Evolutionary conservation across 129 eudicot species (phyloP).

Genomic region (Flaveria sonorensis): DNA sequence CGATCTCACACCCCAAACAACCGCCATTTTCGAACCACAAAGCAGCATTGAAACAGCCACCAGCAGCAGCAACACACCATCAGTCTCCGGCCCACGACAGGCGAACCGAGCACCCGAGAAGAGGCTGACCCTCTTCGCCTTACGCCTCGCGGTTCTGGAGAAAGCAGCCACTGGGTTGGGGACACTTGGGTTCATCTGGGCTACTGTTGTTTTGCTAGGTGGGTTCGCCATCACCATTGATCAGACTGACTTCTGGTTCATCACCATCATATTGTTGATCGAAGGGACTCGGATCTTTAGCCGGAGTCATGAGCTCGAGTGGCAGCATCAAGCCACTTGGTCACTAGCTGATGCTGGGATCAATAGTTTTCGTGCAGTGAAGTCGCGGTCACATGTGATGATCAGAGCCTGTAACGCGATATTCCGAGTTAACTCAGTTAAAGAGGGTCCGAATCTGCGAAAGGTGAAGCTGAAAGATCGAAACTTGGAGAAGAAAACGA

Average conservation of each 20-base stretch:
- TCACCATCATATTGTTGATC: constrained; percentile 66
- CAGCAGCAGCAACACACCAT: constrained; percentile 44
- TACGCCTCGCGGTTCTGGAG: constrained; percentile 80
- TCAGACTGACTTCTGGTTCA: constrained; percentile 79
- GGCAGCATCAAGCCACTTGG: constrained; percentile 99
- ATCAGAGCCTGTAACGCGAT: constrained; percentile 33
- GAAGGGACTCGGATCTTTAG: constrained; percentile 88
- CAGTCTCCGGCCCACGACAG: constrained; percentile 33
- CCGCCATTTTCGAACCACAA: constrained; percentile 63
- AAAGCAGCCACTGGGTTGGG: constrained; percentile 87
- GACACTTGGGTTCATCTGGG: constrained; percentile 94
- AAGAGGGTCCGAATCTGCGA: not conserved
- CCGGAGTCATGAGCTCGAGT: constrained; percentile 93
- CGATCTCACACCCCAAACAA: constrained; percentile 28
- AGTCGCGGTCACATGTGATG: constrained; percentile 46
- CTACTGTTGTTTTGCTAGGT: constrained; percentile 82
- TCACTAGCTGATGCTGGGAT: constrained; percentile 68
- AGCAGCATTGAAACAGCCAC: constrained; percentile 48
- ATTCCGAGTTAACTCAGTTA: constrained; percentile 24
- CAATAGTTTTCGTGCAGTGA: constrained; percentile 62
- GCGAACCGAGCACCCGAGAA: constrained; percentile 66
- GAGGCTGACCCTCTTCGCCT: constrained; percentile 79
- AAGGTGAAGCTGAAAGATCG: constrained; percentile 14
- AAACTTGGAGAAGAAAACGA: constrained; percentile 36
- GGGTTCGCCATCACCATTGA: constrained; percentile 88